phyloP scores from a whole-genome alignment of 179 eudicot genomes.

The Silene vulgaris region DNA sequence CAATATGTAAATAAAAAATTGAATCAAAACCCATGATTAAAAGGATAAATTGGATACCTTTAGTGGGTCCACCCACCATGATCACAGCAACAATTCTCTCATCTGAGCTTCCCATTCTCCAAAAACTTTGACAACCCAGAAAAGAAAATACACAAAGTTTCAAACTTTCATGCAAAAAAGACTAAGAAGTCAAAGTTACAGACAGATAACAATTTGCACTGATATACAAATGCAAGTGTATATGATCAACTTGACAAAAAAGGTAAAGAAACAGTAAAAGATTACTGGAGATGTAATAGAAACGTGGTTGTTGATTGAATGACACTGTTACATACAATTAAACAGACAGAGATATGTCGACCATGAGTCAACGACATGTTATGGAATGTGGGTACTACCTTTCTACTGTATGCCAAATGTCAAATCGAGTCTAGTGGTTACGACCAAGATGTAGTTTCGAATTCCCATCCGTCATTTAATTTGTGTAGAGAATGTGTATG shows the following conservation, averaged over 20 bases:
- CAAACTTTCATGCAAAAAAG: constrained; percentile 14
- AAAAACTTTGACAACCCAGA: not conserved
- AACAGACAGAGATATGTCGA: not conserved
- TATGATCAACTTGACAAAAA: not conserved
- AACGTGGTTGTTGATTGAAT: not conserved
- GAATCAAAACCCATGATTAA: not conserved
- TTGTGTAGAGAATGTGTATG: not conserved
- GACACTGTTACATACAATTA: not conserved
- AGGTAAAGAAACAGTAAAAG: too few species aligned
- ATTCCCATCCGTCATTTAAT: too few species aligned
- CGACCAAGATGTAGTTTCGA: too few species aligned
- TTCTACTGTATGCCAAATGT: too few species aligned
- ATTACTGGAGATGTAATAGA: too few species aligned
- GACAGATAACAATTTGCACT: not conserved
- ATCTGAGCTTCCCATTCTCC: constrained; percentile 54
- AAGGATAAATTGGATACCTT: constrained; percentile 42
- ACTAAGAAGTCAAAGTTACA: not conserved
- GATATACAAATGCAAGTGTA: not conserved
- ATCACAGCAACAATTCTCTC: constrained; percentile 87
- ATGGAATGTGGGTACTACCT: not conserved
- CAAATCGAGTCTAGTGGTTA: too few species aligned
- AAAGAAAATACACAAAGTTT: not conserved
- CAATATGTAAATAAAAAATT: too few species aligned
- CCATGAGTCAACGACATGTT: not conserved
- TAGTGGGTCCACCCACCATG: constrained; percentile 92